These are phyloP conservation scores for Trichophaea hybrida DNA, from an alignment of 2,329 filamentous ascomycete species.

Conservation along the genomic window DNA sequence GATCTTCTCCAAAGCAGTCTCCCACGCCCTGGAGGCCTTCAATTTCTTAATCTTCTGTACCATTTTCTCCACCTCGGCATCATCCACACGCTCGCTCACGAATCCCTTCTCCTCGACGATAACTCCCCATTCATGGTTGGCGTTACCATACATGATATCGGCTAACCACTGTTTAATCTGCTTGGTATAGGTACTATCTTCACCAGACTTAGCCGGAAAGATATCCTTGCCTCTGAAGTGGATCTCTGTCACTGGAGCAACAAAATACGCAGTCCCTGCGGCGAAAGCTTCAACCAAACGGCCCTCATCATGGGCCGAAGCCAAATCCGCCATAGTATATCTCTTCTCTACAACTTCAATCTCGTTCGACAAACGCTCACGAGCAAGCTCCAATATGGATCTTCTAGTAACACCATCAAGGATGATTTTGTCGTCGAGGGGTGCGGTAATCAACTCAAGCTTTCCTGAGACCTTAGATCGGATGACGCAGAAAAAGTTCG, in stretches of 20 bases:
- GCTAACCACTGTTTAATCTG: slow-evolving; percentile 52
- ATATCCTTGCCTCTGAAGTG: slow-evolving; percentile 53
- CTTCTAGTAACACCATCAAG: slow-evolving; percentile 77
- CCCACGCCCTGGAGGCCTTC: slow-evolving; percentile 12
- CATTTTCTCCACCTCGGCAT: slow-evolving; percentile 15
- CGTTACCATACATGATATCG: slow-evolving; percentile 61
- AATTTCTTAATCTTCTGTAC: slow-evolving; percentile 14
- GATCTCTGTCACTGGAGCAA: slow-evolving; percentile 53
- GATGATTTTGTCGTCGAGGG: slow-evolving; percentile 68
- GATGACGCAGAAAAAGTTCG: slow-evolving; percentile 85
- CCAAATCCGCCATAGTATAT: slow-evolving; percentile 67
- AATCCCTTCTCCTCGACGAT: slow-evolving; percentile 46
- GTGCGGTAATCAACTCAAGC: slow-evolving; percentile 65
- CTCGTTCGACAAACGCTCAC: slow-evolving; percentile 41
- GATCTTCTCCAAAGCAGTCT: slow-evolving; percentile 13
- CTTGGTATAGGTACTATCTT: slow-evolving; percentile 41
- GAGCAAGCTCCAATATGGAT: slow-evolving; percentile 59
- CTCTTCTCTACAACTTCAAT: slow-evolving; percentile 64
- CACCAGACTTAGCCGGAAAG: slow-evolving; percentile 42
- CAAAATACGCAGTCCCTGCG: slow-evolving; percentile 72
- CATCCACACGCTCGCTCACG: slow-evolving; percentile 7
- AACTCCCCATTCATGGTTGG: slow-evolving; percentile 54
- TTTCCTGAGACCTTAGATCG: slow-evolving; percentile 45
- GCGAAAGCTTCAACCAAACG: slow-evolving; percentile 73
- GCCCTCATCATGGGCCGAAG: slow-evolving; percentile 58